Conservation (phyloP, 805 yeast genomes). For the Candida sithepensis region DNA sequence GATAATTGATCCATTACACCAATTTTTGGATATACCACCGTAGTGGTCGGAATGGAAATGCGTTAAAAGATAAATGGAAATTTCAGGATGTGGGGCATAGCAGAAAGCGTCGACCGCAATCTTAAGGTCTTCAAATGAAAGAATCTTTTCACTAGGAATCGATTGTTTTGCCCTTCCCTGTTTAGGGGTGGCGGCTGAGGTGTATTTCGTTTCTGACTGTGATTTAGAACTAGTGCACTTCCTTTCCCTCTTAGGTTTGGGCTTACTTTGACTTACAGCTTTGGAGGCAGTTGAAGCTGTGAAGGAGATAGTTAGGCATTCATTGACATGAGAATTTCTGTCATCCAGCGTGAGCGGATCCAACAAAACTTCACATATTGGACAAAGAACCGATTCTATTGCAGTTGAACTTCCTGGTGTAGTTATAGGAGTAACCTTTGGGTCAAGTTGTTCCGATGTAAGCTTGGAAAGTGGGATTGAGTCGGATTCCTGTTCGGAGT, state of each 20-base stretch:
- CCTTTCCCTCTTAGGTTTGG: background rate
- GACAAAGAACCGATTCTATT: slow-evolving; percentile 37
- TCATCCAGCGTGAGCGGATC: slow-evolving; percentile 36
- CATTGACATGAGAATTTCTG: slow-evolving; percentile 53
- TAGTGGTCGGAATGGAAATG: slow-evolving; percentile 97
- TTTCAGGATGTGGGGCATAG: slow-evolving; percentile 41
- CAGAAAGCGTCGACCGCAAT: slow-evolving; percentile 68
- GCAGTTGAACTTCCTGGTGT: no score
- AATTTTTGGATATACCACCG: slow-evolving; percentile 73
- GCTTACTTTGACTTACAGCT: background rate
- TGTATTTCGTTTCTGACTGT: background rate
- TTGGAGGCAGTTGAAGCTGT: background rate
- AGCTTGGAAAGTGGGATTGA: background rate
- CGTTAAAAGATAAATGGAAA: slow-evolving; percentile 56
- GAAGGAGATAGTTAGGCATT: slow-evolving; percentile 34
- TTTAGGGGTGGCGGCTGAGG: background rate
- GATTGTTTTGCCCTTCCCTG: slow-evolving; percentile 29
- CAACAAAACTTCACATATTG: slow-evolving; percentile 45
- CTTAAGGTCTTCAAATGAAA: slow-evolving; percentile 37
- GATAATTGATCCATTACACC: slow-evolving; percentile 64
- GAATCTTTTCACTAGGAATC: slow-evolving; percentile 53
- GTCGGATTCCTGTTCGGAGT: background rate
- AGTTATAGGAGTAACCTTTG: background rate
- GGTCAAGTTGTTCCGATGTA: background rate
- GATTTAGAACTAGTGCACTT: background rate